Evolutionary conservation across 352 stramenopile genomes (phyloP).

Genomic region (Albugo candida): DNA sequence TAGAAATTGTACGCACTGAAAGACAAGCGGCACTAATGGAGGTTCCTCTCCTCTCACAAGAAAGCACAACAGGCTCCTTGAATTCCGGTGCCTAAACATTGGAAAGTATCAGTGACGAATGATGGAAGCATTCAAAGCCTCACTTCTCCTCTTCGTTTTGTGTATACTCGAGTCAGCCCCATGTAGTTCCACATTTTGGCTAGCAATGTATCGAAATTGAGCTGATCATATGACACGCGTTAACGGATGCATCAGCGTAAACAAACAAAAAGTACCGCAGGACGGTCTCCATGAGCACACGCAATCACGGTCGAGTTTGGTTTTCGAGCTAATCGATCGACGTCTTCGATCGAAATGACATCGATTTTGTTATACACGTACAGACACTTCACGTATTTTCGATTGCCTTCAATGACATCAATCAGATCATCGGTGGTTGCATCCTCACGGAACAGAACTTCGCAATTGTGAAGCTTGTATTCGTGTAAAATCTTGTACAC

Average conservation of each 20-base stretch:
- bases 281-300: conserved; percentile 63
- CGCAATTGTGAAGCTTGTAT: conserved; percentile 97
- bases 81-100: conserved; percentile 35
- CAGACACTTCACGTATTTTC: conserved; percentile 97
- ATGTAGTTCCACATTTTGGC: conserved; percentile 83
- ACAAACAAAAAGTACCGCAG: conserved; percentile 22
- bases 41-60: conserved; percentile 66
- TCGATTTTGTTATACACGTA: conserved; percentile 99
- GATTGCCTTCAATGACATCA: conserved; percentile 97
- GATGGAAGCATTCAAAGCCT: neutral
- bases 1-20: conserved; percentile 26
- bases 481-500: conserved; percentile 86
- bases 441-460: conserved; percentile 95
- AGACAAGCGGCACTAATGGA: conserved; percentile 61
- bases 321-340: conserved; percentile 91
- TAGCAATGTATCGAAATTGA: conserved; percentile 93
- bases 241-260: neutral
- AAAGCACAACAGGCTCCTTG: conserved; percentile 62
- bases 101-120: neutral
- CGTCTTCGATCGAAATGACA: conserved; percentile 97
- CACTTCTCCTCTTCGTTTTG: conserved; percentile 71
- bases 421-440: conserved; percentile 95
- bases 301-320: conserved; percentile 94
- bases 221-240: conserved; percentile 17
- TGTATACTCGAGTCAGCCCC: conserved; percentile 78